Base-by-base conservation (phyloP, 495 filamentous ascomycete genomes). In the Penicillium cinerascens region DNA sequence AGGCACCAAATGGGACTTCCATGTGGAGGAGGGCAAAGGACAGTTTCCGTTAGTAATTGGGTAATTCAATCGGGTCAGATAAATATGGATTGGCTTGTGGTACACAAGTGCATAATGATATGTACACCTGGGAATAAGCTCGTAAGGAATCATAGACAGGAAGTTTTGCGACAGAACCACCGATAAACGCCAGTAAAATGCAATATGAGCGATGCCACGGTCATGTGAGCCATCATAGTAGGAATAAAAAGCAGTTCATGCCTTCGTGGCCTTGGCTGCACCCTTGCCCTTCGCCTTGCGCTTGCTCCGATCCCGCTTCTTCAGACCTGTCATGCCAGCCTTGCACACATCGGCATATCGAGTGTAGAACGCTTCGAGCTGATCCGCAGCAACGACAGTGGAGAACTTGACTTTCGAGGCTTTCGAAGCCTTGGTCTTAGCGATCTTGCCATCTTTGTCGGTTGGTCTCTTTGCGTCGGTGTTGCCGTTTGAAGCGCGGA, bases 311-410 rank as follows among this genome's bases (percentile, higher is more conserved):
- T 97, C 91, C 48, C 92, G 75, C 74, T 95, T 96, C 87, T 96
- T 97, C 76, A 98, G 60, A 17, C 78, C 82, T 23, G 81, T 76
- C 92, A 97, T 97, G 16, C 91, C 90, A 0, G 77, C 70, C 74
- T 93, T 97, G 68, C 91, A 95, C 6, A 89, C 78, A 59, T 97
- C 95, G n/a, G 91, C 91, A 70, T 97, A 98, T 37, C 82, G 79
- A 15, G 74, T 74, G 69, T 88, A 98, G 59, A 98, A 98, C 0
- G 66, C 72, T 36, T 95, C 90, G 4, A 97, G 69, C 2, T 86
- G 82, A 38, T 83, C 82, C 9, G 87, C 80, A 42, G 84, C 75
- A 11, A 97, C 90, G 3, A 96, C 62, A 0, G 95, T 97, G 1
- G 87, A 89, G 25, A 97, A 60, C 68, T 96, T 96, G 55, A 89